Evolutionary conservation across 164 flowering plant genomes (phyloP), one percentile per base, ranked within the genome.

Genomic region (Warburgia ugandensis): DNA sequence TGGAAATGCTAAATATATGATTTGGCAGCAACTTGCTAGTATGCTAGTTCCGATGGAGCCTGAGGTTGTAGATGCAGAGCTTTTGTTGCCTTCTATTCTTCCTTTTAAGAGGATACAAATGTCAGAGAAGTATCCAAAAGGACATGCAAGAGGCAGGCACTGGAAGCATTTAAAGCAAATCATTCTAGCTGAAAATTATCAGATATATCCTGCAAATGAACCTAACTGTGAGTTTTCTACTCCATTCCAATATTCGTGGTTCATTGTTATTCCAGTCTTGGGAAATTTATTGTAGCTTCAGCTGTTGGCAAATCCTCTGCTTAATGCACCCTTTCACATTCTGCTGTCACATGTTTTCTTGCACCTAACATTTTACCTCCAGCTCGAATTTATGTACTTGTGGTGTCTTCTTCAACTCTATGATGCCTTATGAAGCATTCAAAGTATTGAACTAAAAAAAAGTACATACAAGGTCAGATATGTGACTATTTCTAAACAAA

Each of bases 161-260:
- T 91, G 96, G 95, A 92, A 92, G 59, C 96, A 83, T 61, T 76
- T 92, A 60, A 92, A 88, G 74, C 98, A 88, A 63, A 92, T 92
- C 36, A 63, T 92, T 51, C 95, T 76, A 54, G 95, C 88, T 21
- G 98, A 88, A 62, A 85, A 83, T 68, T 85, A 68, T 60, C 86
- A 74, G 29, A 75, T 62, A 52, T 77, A 64, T 52, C 78, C 82
- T 58, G 76, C 88, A 10, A 70, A 83, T 46, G 75, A 81, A 67
- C 96, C 96, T 27, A 88, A 76, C 46, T 92, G 98, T 91, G 58
- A 70, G 80, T 63, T 7, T 54, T 4, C 16, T n/a, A 11, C 23
- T 19, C 9, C 3, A 9, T 19, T 53, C 6, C 11, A 7, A 10
- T 5, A 6, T 51, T 19, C 20, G n/a, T n/a, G n/a, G n/a, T n/a